Conservation (phyloP, 78 protist species). For the Dictyostelium firmibasis region DNA sequence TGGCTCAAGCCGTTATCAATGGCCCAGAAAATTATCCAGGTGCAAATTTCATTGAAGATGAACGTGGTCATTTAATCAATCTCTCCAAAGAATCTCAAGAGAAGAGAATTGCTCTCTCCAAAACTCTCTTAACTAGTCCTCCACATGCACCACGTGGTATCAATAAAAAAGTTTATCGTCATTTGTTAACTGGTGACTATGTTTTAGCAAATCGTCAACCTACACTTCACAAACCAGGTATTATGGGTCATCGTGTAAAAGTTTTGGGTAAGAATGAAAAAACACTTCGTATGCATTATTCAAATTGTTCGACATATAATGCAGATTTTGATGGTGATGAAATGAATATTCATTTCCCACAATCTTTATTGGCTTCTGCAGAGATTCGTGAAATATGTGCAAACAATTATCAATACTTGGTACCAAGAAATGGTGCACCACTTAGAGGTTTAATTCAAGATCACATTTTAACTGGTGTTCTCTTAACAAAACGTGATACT, state of each 20-base stretch:
- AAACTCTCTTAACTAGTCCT: constrained; percentile 69
- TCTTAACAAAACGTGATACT: constrained; percentile 92
- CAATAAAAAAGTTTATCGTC: constrained; percentile 94
- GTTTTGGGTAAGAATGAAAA: constrained; percentile 83
- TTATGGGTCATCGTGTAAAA: constrained; percentile 95
- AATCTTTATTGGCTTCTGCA: constrained; percentile 85
- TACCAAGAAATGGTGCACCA: constrained; percentile 95
- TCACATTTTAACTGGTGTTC: constrained; percentile 96
- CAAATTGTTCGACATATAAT: constrained; percentile 98
- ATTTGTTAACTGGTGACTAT: constrained; percentile 94
- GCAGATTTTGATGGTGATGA: constrained; percentile 99
- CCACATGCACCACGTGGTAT: constrained; percentile 63
- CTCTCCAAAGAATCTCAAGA: constrained; percentile 66
- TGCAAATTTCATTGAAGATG: constrained; percentile 89
- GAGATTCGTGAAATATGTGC: constrained; percentile 92
- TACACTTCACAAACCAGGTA: constrained; percentile 98
- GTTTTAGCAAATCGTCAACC: constrained; percentile 99
- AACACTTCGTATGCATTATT: constrained; percentile 98
- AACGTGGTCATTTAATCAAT: constrained; percentile 68
- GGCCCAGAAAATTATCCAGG: constrained; percentile 97
- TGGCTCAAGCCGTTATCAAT: constrained; percentile 93
- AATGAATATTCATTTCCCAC: constrained; percentile 99
- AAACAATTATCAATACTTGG: constrained; percentile 93
- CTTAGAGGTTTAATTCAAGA: constrained; percentile 99
- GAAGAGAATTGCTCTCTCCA: constrained; percentile 83